Evolutionary conservation across 108 stramenopile genomes (phyloP).

Genomic region (Ochromonas danica): DNA sequence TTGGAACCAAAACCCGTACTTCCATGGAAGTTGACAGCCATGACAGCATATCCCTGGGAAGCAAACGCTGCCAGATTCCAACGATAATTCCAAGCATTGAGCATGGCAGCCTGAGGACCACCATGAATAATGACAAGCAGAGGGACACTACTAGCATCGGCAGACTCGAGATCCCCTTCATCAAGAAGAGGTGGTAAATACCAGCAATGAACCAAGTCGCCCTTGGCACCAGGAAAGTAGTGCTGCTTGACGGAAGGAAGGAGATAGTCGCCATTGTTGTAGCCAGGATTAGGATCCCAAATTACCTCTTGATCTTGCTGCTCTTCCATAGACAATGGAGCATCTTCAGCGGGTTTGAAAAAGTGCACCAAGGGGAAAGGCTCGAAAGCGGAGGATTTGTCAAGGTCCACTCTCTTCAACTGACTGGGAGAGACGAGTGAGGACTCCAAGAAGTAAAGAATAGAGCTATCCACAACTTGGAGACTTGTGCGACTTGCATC

Average conservation of each 20-base stretch:
- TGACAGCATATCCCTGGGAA: conserved; percentile 10
- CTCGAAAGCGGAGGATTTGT: too few relatives aligned
- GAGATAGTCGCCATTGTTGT: neutral
- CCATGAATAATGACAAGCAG: conserved; percentile 35
- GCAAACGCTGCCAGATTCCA: conserved; percentile 31
- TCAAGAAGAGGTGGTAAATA: neutral
- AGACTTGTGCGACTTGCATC: neutral
- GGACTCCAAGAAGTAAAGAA: neutral
- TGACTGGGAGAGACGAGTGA: neutral
- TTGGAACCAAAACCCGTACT: neutral
- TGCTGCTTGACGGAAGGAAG: neutral
- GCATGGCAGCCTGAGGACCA: conserved; percentile 22
- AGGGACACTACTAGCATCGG: conserved; percentile 5
- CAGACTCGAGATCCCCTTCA: neutral
- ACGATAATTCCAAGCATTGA: conserved; percentile 35
- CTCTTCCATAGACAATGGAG: too few relatives aligned
- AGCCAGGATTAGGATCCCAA: neutral
- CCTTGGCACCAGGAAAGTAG: conserved; percentile 21
- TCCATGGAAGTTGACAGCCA: conserved; percentile 26
- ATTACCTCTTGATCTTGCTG: too few relatives aligned
- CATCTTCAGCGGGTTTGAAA: too few relatives aligned
- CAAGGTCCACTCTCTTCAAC: too few relatives aligned
- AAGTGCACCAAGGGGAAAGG: too few relatives aligned
- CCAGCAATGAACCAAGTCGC: neutral
- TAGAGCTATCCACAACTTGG: neutral